These are phyloP conservation scores for Trichoderma sp. DNA, from an alignment of 2,329 filamentous ascomycete genomes.

Conservation along the genomic window DNA sequence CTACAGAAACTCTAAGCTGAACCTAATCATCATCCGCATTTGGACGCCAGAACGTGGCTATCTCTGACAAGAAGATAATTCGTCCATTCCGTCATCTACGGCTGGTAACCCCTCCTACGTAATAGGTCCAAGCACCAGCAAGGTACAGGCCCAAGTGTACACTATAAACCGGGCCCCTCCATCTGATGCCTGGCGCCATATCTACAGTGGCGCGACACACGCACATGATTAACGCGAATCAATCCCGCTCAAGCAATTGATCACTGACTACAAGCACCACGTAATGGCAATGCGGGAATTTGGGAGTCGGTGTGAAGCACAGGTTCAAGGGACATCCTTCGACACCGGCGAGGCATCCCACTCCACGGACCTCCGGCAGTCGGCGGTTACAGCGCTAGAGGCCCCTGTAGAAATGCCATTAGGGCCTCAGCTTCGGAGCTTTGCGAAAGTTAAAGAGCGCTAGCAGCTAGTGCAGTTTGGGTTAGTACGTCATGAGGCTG, in stretches of 20 bases:
- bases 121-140: conserved; percentile 1
- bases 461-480: not conserved
- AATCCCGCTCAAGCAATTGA: not conserved
- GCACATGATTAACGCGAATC: not conserved
- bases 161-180: not conserved
- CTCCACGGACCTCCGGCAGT: conserved; percentile 22
- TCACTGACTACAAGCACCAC: conserved; percentile 16
- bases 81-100: conserved; percentile 12
- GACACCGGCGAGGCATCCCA: not conserved
- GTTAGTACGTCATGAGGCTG: not conserved
- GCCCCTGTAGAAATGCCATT: not conserved
- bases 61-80: conserved; percentile 2
- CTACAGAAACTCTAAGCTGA: not conserved
- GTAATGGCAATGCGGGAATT: conserved; percentile 25
- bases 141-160: not conserved
- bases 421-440: conserved; percentile 4
- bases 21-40: not conserved
- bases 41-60: not conserved
- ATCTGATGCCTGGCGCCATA: not conserved
- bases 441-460: not conserved
- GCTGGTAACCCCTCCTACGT: conserved; percentile 20
- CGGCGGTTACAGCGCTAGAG: conserved; percentile 15
- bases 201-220: not conserved
- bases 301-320: not conserved
- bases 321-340: not conserved